Evolutionary conservation across 148 eudicot genomes (phyloP), one percentile per base, ranked within the genome.

Genomic region (Heliosperma pusillum): DNA sequence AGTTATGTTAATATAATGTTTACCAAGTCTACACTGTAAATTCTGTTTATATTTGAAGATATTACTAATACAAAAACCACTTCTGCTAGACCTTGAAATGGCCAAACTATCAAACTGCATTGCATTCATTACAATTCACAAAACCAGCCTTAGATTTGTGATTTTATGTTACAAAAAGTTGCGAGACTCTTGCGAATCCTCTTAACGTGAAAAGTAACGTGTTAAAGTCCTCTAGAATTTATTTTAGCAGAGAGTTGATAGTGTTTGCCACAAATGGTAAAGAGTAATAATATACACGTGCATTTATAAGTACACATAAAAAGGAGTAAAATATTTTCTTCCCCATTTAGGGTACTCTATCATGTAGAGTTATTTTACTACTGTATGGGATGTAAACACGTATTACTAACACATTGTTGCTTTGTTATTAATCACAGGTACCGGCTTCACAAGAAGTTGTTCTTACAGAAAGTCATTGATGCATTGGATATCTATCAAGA

Each of bases 401-500:
- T 42, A 42, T 66, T 26, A 33, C 5, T 21, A 20, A 65, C 78
- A 53, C 20, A 65, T 53, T 24, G 69, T 45, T 25, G 47, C 10
- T 22, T 19, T 47, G 53, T 83, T 10, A 11, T 81, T 10, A 8
- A 72, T 73, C 84, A 82, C 89, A 96, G 99, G 91, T 96, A 96
- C 77, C 87, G 99, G 66, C 82, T 96, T 84, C 91, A 92, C 84
- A 79, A 91, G 60, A 96, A 96, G 72, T 66, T 87, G 72, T 87
- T 89, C 71, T 81, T 92, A 63, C 78, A 88, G 86, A 96, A 92
- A 86, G 84, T 96, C 74, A 89, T 96, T 79, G 87, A 84, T 70
- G 86, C 97, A 66, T 78, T 96, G 76, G 97, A 89, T 73, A 83
- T 88, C n/a, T 96, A 96, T 81, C 91, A 89, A 78, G 83, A 72